Percentiles rank a stretch among this genome's conserved stretches.
Conservation (phyloP, 2,329 filamentous ascomycete species). For the Ophiostoma ulmi region DNA sequence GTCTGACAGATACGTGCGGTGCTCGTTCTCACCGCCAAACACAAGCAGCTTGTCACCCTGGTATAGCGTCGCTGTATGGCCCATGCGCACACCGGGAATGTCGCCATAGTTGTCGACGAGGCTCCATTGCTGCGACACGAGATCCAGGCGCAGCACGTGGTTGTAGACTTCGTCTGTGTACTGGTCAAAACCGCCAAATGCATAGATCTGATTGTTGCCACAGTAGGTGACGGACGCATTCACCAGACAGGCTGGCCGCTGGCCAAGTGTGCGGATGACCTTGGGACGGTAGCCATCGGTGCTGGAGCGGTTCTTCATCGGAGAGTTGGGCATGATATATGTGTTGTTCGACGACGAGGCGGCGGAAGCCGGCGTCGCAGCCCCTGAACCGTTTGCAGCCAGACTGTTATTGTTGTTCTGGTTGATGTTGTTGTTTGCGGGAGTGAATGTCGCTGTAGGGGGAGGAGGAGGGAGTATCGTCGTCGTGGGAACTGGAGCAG, state of each 20-base stretch:
- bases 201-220: conserved; percentile 94
- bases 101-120: conserved; percentile 98
- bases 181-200: conserved; percentile 96
- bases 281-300: conserved; percentile 77
- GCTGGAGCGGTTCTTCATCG: conserved; percentile 53
- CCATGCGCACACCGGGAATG: conserved; percentile 95
- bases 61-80: conserved; percentile 91
- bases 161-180: conserved; percentile 99
- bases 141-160: conserved; percentile 84
- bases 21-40: conserved; percentile 97
- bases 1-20: conserved; percentile 90
- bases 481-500: background rate
- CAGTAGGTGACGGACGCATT: conserved; percentile 99
- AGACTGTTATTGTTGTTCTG: background rate
- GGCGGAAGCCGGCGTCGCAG: conserved; percentile 42
- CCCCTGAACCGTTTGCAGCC: conserved; percentile 4
- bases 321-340: conserved; percentile 86
- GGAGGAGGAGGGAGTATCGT: background rate
- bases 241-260: conserved; percentile 87
- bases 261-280: conserved; percentile 71
- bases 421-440: background rate
- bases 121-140: conserved; percentile 85
- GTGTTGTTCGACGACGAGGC: conserved; percentile 65
- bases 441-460: no score
- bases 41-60: conserved; percentile 92